Base-by-base conservation (phyloP, 202 grass and related monocot genomes). In the Carex arenaria region DNA sequence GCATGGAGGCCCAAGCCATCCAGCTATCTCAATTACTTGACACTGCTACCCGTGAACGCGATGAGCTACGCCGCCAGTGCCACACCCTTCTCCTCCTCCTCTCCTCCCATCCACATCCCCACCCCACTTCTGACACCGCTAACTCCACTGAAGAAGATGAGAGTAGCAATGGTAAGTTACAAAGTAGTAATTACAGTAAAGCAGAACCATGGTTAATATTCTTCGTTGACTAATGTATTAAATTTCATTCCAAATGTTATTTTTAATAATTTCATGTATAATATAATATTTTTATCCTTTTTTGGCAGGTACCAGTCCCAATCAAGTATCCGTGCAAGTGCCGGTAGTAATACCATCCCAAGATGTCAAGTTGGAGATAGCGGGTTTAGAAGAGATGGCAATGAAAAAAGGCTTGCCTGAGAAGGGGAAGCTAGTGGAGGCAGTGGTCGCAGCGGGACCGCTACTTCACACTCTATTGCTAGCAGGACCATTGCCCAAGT, bases 391-490 rank as follows among this genome's bases (percentile, higher is more conserved):
- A 53, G 93, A 92, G 64, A 85, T 85, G 86, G 93, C 89, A 51
- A 51, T 85, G 11, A 87, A 84, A 49, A 83, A 90, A 66, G 80
- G 91, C 17, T 78, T 98, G 57, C 96, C 96, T 2, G 96, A 93
- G 83, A 95, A 92, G 74, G 96, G 96, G 0, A 87, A 86, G 10
- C 78, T 98, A 36, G 93, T 98, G 74, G 93, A 98, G 85, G 96
- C 96, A 0, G 93, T 98, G 72, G 88, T 98, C 36, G 86, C 87
- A 2, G 91, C 96, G 0, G 96, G 96, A 3, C 96, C 96, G 22
- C 85, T 98, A 14, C 88, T 98, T 0, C 92, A 98, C 72, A 98
- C 93, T 0, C 96, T 98, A 0, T 84, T 98, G 72, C 86, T 98
- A 22, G 92, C 96, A 18, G 96, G 93, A 0, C 93, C 96, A 20